These are phyloP conservation scores for Globisporangium polare DNA, from an alignment of 352 stramenopile species.

Conservation along the genomic window DNA sequence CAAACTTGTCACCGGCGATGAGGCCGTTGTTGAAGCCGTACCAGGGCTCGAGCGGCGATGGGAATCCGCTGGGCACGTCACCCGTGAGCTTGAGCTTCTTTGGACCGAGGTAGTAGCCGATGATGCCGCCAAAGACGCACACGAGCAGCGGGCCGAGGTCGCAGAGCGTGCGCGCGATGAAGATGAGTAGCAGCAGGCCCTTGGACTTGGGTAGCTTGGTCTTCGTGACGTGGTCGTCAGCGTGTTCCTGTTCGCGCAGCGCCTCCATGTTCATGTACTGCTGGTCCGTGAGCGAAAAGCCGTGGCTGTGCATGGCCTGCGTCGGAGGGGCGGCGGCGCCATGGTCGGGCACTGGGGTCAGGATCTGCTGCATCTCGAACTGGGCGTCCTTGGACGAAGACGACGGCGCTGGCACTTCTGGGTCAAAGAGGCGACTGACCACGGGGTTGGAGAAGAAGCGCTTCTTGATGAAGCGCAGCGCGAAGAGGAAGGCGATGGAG, in stretches of 20 bases:
- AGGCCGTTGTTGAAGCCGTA: slow-evolving; percentile 42
- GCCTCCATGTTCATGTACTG: slow-evolving; percentile 38
- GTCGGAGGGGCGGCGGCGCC: slow-evolving; percentile 8
- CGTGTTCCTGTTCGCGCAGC: slow-evolving; percentile 8
- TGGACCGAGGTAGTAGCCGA: slow-evolving; percentile 40
- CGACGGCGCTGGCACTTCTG: slow-evolving; percentile 4
- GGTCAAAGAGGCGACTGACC: slow-evolving; percentile 28
- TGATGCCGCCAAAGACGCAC: slow-evolving; percentile 57
- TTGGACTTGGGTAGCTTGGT: slow-evolving; percentile 18
- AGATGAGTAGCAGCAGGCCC: slow-evolving; percentile 23
- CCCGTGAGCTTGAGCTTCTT: slow-evolving; percentile 67
- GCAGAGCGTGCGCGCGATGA: slow-evolving; percentile 35
- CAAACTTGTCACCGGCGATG: slow-evolving; percentile 37
- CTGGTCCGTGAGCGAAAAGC: slow-evolving; percentile 38
- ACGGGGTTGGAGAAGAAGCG: slow-evolving; percentile 26
- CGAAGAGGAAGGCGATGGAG: slow-evolving; percentile 51
- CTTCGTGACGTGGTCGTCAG: not conserved
- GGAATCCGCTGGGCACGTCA: slow-evolving; percentile 61
- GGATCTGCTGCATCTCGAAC: slow-evolving; percentile 13
- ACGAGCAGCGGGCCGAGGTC: slow-evolving; percentile 71
- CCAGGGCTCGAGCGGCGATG: slow-evolving; percentile 34
- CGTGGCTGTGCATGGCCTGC: slow-evolving; percentile 22
- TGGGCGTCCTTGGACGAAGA: slow-evolving; percentile 4
- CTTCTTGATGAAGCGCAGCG: slow-evolving; percentile 39
- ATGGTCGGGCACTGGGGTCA: slow-evolving; percentile 11